phyloP scores from a whole-genome alignment of 1,284 basidiomycete species.

The Sphagnurus paluster region DNA sequence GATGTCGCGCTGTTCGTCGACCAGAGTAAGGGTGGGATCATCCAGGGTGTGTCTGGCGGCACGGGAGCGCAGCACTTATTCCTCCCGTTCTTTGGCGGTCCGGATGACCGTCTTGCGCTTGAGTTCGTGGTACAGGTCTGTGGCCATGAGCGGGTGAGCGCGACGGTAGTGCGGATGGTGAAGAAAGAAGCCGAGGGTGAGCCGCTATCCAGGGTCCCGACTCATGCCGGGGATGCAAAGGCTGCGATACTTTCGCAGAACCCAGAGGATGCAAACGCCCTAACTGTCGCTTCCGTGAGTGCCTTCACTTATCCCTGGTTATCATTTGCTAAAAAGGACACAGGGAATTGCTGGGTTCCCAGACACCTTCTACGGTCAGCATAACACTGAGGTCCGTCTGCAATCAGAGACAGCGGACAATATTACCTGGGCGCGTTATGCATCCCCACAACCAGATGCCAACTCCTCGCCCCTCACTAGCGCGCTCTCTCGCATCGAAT shows the following conservation, averaged over 20 bases:
- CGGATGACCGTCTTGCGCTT: conserved; percentile 89
- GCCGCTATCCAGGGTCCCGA: conserved; percentile 24
- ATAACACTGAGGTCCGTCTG: conserved; percentile 56
- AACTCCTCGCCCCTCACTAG: conserved; percentile 21
- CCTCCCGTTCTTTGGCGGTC: conserved; percentile 92
- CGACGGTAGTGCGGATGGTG: conserved; percentile 69
- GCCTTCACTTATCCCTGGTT: background rate
- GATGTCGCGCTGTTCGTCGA: conserved; percentile 86
- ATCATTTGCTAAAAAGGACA: too few species aligned
- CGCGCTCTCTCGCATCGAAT: conserved; percentile 50
- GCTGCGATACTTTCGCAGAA: conserved; percentile 7
- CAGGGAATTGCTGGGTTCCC: conserved; percentile 36
- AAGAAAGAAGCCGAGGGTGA: conserved; percentile 45
- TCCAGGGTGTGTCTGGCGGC: conserved; percentile 18
- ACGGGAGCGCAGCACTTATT: conserved; percentile 67
- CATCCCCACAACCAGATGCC: conserved; percentile 27
- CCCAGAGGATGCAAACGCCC: conserved; percentile 33
- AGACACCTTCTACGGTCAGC: conserved; percentile 66
- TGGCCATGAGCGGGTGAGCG: conserved; percentile 61
- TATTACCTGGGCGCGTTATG: conserved; percentile 57
- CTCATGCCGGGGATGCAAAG: conserved; percentile 24
- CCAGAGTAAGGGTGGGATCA: conserved; percentile 43
- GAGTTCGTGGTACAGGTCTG: conserved; percentile 84
- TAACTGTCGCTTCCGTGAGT: conserved; percentile 49
- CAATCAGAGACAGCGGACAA: conserved; percentile 75